These are phyloP conservation scores for Fusarium goolgardi DNA, from an alignment of 2,329 filamentous ascomycete genomes.

Conservation along the genomic window DNA sequence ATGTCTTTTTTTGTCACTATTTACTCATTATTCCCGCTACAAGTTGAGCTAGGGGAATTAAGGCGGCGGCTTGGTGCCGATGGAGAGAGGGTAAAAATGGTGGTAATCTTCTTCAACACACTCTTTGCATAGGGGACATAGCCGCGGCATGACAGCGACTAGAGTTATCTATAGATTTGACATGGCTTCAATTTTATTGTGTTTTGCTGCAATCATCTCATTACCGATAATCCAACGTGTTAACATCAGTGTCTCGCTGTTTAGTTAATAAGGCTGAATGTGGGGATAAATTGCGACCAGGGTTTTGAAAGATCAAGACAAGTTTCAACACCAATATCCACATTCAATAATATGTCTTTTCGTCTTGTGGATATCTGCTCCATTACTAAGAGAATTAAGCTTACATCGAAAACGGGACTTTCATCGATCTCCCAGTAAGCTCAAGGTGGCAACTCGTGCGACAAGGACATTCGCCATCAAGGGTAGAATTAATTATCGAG, in stretches of 20 bases:
- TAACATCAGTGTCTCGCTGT: accelerated
- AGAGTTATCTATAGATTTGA: constrained; percentile 23
- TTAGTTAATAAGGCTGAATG: not conserved
- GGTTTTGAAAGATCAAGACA: not conserved
- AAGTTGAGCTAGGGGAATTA: not conserved
- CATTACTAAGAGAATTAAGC: not conserved
- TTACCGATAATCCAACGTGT: accelerated
- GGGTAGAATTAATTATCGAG: not conserved
- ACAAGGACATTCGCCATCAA: not conserved
- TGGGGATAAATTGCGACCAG: not conserved
- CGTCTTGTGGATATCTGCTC: not conserved
- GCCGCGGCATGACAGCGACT: constrained; percentile 18
- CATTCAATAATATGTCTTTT: accelerated
- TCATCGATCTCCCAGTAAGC: accelerated
- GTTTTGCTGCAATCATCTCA: not conserved
- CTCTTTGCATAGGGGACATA: constrained; percentile 37
- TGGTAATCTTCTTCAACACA: constrained; percentile 31
- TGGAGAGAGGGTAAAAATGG: constrained; percentile 1
- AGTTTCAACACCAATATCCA: no score
- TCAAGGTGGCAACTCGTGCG: not conserved
- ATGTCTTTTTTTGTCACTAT: constrained; percentile 3
- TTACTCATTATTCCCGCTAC: not conserved
- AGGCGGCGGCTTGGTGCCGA: not conserved
- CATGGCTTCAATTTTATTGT: constrained; percentile 2
- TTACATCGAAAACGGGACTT: accelerated